Percentiles rank a stretch among this genome's conserved stretches.
Conservation (phyloP, 805 yeast species). For the Metschnikowia vanudenii region DNA sequence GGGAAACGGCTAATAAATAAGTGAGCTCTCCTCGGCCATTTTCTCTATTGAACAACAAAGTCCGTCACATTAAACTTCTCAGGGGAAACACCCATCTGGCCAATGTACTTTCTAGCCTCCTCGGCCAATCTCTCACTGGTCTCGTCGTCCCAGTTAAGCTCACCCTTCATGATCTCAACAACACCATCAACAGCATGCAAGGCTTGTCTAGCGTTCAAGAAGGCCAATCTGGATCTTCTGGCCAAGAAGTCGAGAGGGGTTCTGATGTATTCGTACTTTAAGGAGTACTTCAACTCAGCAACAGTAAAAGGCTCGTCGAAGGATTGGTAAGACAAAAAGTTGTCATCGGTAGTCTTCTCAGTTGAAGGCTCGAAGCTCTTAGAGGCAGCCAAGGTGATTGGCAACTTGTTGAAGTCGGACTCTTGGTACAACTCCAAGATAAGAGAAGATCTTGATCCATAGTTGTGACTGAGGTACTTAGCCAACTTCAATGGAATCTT, state of each 20-base stretch:
- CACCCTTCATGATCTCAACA: conserved; percentile 79
- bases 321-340: conserved; percentile 44
- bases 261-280: conserved; percentile 80
- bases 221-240: conserved; percentile 91
- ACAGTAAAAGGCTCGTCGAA: conserved; percentile 84
- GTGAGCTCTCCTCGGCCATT: background rate
- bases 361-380: conserved; percentile 33
- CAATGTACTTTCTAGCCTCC: conserved; percentile 56
- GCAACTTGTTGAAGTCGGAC: conserved; percentile 56
- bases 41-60: conserved; percentile 18
- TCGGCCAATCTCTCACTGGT: conserved; percentile 53
- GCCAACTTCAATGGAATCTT: conserved; percentile 72
- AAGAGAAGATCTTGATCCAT: conserved; percentile 86
- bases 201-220: conserved; percentile 85
- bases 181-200: conserved; percentile 77
- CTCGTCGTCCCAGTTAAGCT: conserved; percentile 67
- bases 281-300: conserved; percentile 83
- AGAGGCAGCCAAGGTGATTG: conserved; percentile 56
- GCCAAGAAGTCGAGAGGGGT: conserved; percentile 88
- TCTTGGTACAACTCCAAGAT: conserved; percentile 57
- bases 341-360: conserved; percentile 25
- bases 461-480: conserved; percentile 77
- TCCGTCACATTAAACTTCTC: conserved; percentile 22
- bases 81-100: conserved; percentile 55
- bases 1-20: conserved; percentile 7